Evolutionary conservation across 352 stramenopile species (phyloP).

Genomic region (Peronospora tabacina): DNA sequence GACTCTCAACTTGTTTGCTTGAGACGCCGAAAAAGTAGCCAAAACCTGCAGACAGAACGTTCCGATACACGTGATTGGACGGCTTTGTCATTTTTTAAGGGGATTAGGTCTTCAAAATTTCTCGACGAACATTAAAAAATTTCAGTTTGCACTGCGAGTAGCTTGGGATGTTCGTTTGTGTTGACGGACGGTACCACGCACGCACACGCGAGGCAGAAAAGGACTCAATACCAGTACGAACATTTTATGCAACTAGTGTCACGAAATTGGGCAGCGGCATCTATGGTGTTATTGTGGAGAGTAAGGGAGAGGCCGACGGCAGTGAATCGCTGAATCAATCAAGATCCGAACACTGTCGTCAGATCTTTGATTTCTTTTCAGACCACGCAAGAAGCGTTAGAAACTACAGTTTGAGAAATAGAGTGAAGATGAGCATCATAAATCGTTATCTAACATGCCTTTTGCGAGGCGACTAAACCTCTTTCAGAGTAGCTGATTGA

Average conservation of each 20-base stretch:
- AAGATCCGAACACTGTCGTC: background rate
- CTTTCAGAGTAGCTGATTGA: conserved; percentile 88
- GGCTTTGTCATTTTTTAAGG: background rate
- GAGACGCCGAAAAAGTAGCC: conserved; percentile 9
- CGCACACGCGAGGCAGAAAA: background rate
- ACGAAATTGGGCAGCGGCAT: background rate
- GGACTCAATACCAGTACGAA: background rate
- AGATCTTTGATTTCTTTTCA: background rate
- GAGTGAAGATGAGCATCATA: conserved; percentile 57
- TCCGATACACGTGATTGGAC: background rate
- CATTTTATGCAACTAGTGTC: background rate
- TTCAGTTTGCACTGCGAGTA: conserved; percentile 3
- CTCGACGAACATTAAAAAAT: conserved; percentile 4
- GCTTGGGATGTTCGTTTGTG: background rate
- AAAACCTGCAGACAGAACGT: conserved; percentile 3
- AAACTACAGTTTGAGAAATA: background rate
- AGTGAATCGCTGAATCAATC: background rate
- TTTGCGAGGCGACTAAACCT: conserved; percentile 86
- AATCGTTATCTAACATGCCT: conserved; percentile 62
- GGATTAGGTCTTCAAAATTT: conserved; percentile 12
- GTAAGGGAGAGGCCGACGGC: background rate
- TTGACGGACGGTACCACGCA: background rate
- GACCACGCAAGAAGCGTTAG: background rate
- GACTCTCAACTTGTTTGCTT: conserved; percentile 9
- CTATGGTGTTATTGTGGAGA: background rate